Evolutionary conservation across 768 basidiomycete genomes (phyloP).

Genomic region (Gelatoporia subvermispora): DNA sequence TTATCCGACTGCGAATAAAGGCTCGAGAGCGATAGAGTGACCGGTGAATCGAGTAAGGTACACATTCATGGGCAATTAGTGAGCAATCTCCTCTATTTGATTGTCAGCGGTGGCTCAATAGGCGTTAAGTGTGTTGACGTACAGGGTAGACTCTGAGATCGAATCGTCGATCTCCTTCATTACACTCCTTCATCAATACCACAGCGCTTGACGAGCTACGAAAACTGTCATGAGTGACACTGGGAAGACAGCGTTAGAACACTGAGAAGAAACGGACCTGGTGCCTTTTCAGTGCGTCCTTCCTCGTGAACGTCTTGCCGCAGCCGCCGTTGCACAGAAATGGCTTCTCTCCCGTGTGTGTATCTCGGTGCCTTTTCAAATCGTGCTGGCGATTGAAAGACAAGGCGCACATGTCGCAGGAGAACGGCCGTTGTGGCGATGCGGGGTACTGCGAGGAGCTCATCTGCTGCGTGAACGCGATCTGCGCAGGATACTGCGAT

Average conservation of each 20-base stretch:
- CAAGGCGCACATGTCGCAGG: conserved; percentile 57
- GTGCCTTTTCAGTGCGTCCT: conserved; percentile 82
- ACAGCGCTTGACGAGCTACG: conserved; percentile 68
- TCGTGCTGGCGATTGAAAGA: conserved; percentile 87
- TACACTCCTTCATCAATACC: conserved; percentile 57
- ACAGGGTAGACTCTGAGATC: conserved; percentile 1
- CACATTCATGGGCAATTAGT: conserved; percentile 10
- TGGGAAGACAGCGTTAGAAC: conserved; percentile 20
- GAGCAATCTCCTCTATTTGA: conserved; percentile 11
- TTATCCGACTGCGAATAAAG: too few species aligned
- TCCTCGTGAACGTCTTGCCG: conserved; percentile 83
- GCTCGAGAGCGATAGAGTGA: too few species aligned
- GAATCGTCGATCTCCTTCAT: conserved; percentile 5
- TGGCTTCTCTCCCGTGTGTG: conserved; percentile 82
- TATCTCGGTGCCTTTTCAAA: conserved; percentile 78
- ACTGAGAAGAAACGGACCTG: conserved; percentile 47
- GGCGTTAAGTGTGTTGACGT: background rate
- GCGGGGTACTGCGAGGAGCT: conserved; percentile 30
- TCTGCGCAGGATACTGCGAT: conserved; percentile 20
- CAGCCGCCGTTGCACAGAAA: conserved; percentile 81
- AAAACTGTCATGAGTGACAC: conserved; percentile 2
- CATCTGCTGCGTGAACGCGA: conserved; percentile 14
- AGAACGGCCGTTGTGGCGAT: conserved; percentile 34
- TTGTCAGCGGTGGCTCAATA: conserved; percentile 4
- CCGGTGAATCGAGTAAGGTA: too few species aligned